phyloP scores from a whole-genome alignment of 2,329 filamentous ascomycete genomes.

The Fusarium robinianum region DNA sequence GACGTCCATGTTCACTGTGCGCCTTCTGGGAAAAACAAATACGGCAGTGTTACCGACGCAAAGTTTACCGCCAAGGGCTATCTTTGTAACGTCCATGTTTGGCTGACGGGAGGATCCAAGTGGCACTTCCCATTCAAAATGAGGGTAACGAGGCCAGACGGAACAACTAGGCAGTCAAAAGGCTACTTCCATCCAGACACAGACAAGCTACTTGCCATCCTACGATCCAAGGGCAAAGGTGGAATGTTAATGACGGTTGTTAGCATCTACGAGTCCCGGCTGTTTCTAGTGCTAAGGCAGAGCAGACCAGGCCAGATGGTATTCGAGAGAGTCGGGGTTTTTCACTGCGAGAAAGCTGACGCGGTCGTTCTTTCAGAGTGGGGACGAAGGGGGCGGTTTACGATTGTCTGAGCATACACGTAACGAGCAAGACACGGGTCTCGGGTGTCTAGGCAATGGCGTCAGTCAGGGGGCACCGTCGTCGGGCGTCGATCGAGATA shows the following conservation, averaged over 20 bases:
- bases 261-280: background rate
- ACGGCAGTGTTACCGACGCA: background rate
- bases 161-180: background rate
- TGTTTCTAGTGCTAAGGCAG: background rate
- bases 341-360: background rate
- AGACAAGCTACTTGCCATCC: background rate
- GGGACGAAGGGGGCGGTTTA: background rate
- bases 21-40: background rate
- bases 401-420: background rate
- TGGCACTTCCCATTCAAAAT: conserved; percentile 3
- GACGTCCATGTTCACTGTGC: background rate
- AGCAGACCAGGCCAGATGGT: background rate
- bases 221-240: background rate
- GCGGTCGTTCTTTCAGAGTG: background rate
- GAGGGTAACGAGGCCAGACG: background rate
- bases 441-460: too few relatives aligned
- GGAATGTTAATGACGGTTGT: background rate
- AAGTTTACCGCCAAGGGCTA: background rate
- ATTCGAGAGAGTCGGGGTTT: background rate
- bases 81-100: background rate
- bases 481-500: too few relatives aligned
- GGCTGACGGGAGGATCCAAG: background rate
- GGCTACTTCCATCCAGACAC: background rate
- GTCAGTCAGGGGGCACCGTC: too few relatives aligned
- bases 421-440: too few relatives aligned